Conservation (phyloP, 1,139 yeast species). For the Candida tetrigidarum region DNA sequence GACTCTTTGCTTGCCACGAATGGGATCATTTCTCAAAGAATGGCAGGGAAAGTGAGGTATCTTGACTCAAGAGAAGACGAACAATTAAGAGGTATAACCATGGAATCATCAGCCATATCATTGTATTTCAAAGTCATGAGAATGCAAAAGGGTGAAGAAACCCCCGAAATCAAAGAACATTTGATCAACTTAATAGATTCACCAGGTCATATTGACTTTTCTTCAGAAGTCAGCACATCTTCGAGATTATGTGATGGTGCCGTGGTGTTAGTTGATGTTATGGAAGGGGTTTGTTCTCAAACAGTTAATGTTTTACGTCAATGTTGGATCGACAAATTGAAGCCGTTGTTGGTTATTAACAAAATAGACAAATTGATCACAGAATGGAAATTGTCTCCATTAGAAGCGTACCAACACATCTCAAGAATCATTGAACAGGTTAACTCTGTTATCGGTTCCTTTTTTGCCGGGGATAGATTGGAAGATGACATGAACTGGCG, state of each 20-base stretch:
- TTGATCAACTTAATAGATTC: constrained; percentile 93
- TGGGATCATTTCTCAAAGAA: constrained; percentile 91
- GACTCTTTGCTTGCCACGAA: constrained; percentile 93
- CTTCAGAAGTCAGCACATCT: constrained; percentile 95
- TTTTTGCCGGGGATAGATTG: constrained; percentile 93
- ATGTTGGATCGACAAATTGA: constrained; percentile 92
- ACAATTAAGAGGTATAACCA: constrained; percentile 94
- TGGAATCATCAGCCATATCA: constrained; percentile 96
- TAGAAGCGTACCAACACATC: constrained; percentile 85
- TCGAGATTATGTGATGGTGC: constrained; percentile 98
- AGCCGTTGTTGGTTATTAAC: constrained; percentile 89
- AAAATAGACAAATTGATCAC: constrained; percentile 86
- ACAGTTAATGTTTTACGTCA: constrained; percentile 94
- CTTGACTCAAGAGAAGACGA: constrained; percentile 96
- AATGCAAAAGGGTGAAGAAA: constrained; percentile 35
- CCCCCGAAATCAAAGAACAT: constrained; percentile 66
- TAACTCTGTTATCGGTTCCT: constrained; percentile 92
- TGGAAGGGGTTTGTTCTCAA: constrained; percentile 98
- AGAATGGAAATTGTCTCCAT: constrained; percentile 81
- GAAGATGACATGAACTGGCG: constrained; percentile 87
- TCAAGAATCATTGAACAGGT: constrained; percentile 86
- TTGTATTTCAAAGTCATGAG: constrained; percentile 73
- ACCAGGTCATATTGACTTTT: constrained; percentile 98
- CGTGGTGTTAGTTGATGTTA: constrained; percentile 91
- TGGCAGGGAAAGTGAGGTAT: constrained; percentile 95